Percentiles rank a stretch among this genome's conserved stretches.
Conservation (phyloP, 2,329 filamentous ascomycete species). For the Beauveria brongniartii region DNA sequence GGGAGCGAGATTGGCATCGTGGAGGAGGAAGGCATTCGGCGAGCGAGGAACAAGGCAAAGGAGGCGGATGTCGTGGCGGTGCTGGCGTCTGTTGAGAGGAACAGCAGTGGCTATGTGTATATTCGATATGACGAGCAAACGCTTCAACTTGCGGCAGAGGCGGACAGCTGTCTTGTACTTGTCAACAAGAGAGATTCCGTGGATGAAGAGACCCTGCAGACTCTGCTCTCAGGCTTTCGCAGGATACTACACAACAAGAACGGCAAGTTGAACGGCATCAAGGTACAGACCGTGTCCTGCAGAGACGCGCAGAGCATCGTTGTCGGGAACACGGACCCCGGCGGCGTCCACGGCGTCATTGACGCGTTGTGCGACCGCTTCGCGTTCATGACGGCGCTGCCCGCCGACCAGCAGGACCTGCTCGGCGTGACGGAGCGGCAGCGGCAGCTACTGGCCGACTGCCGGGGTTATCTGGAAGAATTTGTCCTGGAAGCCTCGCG, state of each 20-base stretch:
- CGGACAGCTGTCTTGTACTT: slow-evolving; percentile 43
- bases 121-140: slow-evolving; percentile 50
- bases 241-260: slow-evolving; percentile 13
- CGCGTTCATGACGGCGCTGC: slow-evolving; percentile 59
- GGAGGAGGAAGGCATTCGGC: slow-evolving; percentile 82
- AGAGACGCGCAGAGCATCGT: slow-evolving; percentile 39
- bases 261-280: slow-evolving; percentile 25
- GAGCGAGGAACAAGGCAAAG: slow-evolving; percentile 71
- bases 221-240: slow-evolving; percentile 34
- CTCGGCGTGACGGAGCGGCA: slow-evolving; percentile 89
- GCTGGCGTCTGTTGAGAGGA: slow-evolving; percentile 63
- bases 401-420: slow-evolving; percentile 68
- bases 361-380: slow-evolving; percentile 61
- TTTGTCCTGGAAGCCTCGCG: slow-evolving; percentile 55
- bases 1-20: slow-evolving; percentile 53
- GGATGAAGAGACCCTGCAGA: slow-evolving; percentile 23
- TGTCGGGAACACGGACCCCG: slow-evolving; percentile 37
- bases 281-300: slow-evolving; percentile 59
- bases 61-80: slow-evolving; percentile 82
- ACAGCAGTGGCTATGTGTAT: slow-evolving; percentile 23
- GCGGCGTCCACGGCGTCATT: slow-evolving; percentile 62
- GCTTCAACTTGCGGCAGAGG: slow-evolving; percentile 41
- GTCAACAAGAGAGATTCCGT: slow-evolving; percentile 56
- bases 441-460: slow-evolving; percentile 68
- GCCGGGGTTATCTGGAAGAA: slow-evolving; percentile 60